Conservation (phyloP, 805 yeast species). For the Kluyveromyces siamensis region DNA sequence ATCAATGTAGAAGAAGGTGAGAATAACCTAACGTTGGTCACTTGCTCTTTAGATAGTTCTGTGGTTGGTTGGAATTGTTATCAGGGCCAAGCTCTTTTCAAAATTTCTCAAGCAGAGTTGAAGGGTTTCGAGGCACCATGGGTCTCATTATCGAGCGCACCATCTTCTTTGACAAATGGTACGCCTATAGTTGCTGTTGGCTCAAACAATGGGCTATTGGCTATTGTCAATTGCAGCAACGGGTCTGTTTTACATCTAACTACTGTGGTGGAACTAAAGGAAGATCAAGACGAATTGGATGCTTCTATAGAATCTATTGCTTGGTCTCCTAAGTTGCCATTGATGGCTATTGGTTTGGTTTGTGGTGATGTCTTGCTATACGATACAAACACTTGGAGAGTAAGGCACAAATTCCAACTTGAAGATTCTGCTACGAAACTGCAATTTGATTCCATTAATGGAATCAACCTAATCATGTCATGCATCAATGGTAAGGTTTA, state of each 20-base stretch:
- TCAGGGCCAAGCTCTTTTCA: conserved; percentile 61
- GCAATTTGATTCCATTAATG: conserved; percentile 49
- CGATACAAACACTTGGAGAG: conserved; percentile 80
- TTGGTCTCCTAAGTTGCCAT: conserved; percentile 59
- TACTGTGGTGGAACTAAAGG: conserved; percentile 50
- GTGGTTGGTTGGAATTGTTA: conserved; percentile 86
- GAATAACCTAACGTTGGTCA: conserved; percentile 57
- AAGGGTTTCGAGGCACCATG: conserved; percentile 79
- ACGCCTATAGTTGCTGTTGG: conserved; percentile 64
- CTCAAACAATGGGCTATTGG: conserved; percentile 78
- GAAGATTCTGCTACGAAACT: conserved; percentile 84
- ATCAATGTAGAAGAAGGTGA: conserved; percentile 45
- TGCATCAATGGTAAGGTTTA: conserved; percentile 80
- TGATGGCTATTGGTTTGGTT: conserved; percentile 83
- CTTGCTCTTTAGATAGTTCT: conserved; percentile 78
- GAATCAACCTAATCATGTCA: conserved; percentile 50
- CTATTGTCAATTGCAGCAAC: conserved; percentile 63
- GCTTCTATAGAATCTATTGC: conserved; percentile 72
- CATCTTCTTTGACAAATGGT: conserved; percentile 33
- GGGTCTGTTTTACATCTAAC: conserved; percentile 64
- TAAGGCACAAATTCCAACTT: conserved; percentile 59
- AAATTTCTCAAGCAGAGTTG: conserved; percentile 54
- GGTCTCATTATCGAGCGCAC: conserved; percentile 54
- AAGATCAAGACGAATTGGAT: conserved; percentile 49
- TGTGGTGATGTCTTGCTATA: conserved; percentile 78